These are phyloP conservation scores for Kappamyces sp. DNA, from an alignment of 192 early-diverging fungal genomes.

Conservation along the genomic window DNA sequence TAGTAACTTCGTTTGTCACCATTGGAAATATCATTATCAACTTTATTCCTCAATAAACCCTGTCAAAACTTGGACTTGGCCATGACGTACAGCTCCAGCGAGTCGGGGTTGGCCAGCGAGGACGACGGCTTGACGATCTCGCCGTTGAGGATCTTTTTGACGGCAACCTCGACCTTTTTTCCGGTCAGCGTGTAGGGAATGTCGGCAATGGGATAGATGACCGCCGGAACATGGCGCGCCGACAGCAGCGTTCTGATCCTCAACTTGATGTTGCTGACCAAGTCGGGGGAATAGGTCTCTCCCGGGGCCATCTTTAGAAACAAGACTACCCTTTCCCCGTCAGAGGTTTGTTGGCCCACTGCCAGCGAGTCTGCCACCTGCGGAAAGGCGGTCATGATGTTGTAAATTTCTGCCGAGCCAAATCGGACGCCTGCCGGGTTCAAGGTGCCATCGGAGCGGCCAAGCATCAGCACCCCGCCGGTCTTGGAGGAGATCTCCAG, in stretches of 20 bases:
- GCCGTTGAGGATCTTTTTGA: conserved; percentile 79
- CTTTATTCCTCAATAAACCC: too few relatives aligned
- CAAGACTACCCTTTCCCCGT: conserved; percentile 87
- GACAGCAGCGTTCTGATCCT: conserved; percentile 80
- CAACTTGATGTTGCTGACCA: conserved; percentile 65
- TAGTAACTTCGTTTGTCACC: conserved; percentile 9
- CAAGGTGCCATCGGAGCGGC: conserved; percentile 80
- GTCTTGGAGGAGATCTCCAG: conserved; percentile 75
- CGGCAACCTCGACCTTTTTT: conserved; percentile 96
- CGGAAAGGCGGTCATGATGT: conserved; percentile 76
- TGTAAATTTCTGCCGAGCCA: conserved; percentile 91
- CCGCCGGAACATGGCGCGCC: conserved; percentile 81
- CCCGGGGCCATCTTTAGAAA: conserved; percentile 79
- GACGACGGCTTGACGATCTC: conserved; percentile 71
- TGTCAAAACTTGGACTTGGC: conserved; percentile 17
- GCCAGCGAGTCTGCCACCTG: conserved; percentile 81
- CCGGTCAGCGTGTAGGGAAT: conserved; percentile 96
- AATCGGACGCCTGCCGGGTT: conserved; percentile 87
- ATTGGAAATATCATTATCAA: not conserved
- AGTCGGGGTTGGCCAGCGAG: conserved; percentile 86
- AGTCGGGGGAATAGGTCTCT: conserved; percentile 44
- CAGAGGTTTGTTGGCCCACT: conserved; percentile 77
- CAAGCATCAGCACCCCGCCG: conserved; percentile 91
- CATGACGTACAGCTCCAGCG: conserved; percentile 69
- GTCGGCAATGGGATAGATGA: conserved; percentile 68